These are phyloP conservation scores for Mollisiaceae sp. DNA, from an alignment of 2,329 filamentous ascomycete species.

Conservation along the genomic window DNA sequence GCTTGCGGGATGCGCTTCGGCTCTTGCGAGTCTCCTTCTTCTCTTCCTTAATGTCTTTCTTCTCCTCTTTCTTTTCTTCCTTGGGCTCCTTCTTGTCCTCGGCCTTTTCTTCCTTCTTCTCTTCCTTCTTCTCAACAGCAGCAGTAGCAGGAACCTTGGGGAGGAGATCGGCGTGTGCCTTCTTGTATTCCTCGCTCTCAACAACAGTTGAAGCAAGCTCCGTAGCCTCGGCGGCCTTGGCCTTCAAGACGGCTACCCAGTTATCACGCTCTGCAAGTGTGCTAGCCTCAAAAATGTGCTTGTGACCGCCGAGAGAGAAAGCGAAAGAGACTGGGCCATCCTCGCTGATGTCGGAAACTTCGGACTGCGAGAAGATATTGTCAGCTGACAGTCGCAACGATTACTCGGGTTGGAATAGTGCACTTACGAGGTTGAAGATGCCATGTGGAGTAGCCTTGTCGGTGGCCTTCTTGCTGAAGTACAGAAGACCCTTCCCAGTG, in stretches of 20 bases:
- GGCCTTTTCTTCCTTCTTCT: constrained; percentile 38
- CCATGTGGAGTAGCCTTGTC: constrained; percentile 83
- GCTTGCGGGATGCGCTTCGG: constrained; percentile 69
- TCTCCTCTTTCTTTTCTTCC: constrained; percentile 53
- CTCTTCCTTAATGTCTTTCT: constrained; percentile 50
- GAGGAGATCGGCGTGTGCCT: constrained; percentile 44
- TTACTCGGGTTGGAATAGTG: constrained; percentile 15
- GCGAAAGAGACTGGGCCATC: constrained; percentile 82
- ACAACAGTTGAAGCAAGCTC: constrained; percentile 74
- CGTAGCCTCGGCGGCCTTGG: constrained; percentile 85
- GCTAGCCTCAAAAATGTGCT: constrained; percentile 90
- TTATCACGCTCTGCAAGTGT: constrained; percentile 81
- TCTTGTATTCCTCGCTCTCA: constrained; percentile 87
- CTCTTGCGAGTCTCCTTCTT: constrained; percentile 66
- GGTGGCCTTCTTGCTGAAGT: constrained; percentile 76
- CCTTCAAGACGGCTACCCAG: constrained; percentile 86
- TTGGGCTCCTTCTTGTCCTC: constrained; percentile 41
- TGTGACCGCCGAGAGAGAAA: constrained; percentile 84
- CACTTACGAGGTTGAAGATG: constrained; percentile 81
- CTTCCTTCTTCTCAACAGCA: constrained; percentile 41
- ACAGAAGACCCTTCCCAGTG: constrained; percentile 94
- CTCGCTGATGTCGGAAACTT: constrained; percentile 69
- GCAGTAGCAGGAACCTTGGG: constrained; percentile 49
- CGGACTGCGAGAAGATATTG: constrained; percentile 49
- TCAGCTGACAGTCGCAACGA: constrained; percentile 38